Evolutionary conservation across 768 basidiomycete genomes (phyloP), one percentile per base, ranked within the genome.

Genomic region (Multifurca ochricompacta): DNA sequence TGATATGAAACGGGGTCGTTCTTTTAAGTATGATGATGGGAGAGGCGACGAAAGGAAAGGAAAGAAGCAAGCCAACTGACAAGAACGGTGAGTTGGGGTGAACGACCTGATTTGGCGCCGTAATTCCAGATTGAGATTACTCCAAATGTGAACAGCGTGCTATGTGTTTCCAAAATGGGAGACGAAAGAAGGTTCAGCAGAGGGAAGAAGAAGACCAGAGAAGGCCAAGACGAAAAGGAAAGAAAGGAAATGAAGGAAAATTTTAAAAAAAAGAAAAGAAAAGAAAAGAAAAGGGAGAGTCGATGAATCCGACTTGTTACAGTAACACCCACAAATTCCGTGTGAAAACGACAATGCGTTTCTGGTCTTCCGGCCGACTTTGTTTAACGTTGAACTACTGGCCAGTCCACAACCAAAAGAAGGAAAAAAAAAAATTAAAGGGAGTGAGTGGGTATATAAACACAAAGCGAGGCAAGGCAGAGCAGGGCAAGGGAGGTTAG

Each of bases 81-180:
- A 16, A 18, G 36, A 14, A 13, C 36, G 14, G 35, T 25, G n/a
- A 49, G 3, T 27, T 16, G 31, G 41, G 34, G 14, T 27, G 23
- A 36, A 48, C 23, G 8, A 13, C 36, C 48, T 37, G 35, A 48
- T 48, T 48, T 10, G 37, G 19, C 19, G 28, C 48, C 18, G 28
- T 40, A 37, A 19, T 30, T 40, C 48, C 34, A 34, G 46, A 16
- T 23, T 47, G 23, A 30, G 36, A 36, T 2, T 19, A 10, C 36
- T 18, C 36, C 36, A 34, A 51, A 8, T 37, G 36, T 25, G 39
- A 35, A 28, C 32, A 39, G 19, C 30, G 42, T 45, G 48, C 36
- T 50, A 51, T 34, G 18, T n/a, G 54, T 19, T 49, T 56, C 54
- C 36, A 31, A 43, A 56, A 45, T 4, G 48, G 40, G 43, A 37